Conservation (phyloP, 805 yeast species). For the Kluyveromyces siamensis region DNA sequence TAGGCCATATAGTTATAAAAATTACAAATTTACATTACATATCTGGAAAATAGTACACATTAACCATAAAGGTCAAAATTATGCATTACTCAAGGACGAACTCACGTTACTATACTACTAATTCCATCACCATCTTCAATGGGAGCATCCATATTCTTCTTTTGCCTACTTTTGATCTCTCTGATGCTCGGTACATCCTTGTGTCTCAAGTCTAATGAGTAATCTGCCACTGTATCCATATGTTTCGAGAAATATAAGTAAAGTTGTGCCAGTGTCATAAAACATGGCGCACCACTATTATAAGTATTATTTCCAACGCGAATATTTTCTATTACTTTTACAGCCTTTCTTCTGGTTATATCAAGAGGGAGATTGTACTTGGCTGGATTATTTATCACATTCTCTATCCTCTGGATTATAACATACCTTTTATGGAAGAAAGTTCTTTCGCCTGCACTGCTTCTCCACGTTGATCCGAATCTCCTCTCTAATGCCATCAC, state of each 20-base stretch:
- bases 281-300: constrained; percentile 11
- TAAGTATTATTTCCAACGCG: constrained; percentile 22
- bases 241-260: constrained; percentile 22
- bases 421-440: constrained; percentile 23
- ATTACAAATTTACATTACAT: background rate
- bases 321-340: constrained; percentile 22
- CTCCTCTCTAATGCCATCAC: constrained; percentile 19
- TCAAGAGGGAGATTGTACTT: constrained; percentile 13
- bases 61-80: no score
- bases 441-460: constrained; percentile 19
- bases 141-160: constrained; percentile 1
- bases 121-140: background rate
- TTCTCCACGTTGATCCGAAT: constrained; percentile 25
- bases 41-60: no score
- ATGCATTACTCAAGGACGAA: no score
- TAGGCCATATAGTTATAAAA: no score
- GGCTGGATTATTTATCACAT: constrained; percentile 13
- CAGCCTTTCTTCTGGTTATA: constrained; percentile 14
- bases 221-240: constrained; percentile 17
- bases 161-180: constrained; percentile 4
- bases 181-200: constrained; percentile 13
- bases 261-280: constrained; percentile 18
- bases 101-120: background rate
- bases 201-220: constrained; percentile 11
- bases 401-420: constrained; percentile 19